Percentiles rank a stretch among this genome's conserved stretches.
phyloP scores from a whole-genome alignment of 2,329 filamentous ascomycete species.

The Emmonsiellopsis sp. region DNA sequence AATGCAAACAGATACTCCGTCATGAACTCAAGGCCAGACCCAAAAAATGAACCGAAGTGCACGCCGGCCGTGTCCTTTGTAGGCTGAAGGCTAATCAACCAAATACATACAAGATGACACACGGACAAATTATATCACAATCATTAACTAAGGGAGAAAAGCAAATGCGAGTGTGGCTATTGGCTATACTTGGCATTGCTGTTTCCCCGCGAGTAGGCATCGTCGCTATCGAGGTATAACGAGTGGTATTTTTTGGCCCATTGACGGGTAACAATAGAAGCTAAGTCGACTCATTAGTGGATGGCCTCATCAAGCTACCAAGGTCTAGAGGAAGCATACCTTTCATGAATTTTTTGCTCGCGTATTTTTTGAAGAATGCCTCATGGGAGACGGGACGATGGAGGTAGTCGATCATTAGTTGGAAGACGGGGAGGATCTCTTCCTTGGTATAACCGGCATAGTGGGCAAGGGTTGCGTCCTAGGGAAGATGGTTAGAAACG shows the following conservation, averaged over 20 bases:
- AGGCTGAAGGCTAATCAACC: conserved; percentile 2
- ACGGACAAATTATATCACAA: conserved; percentile 3
- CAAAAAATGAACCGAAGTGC: conserved; percentile 13
- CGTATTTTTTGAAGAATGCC: conserved; percentile 99
- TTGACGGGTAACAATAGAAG: conserved; percentile 79
- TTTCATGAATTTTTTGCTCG: conserved; percentile 98
- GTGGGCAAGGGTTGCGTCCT: conserved; percentile 77
- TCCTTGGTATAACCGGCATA: conserved; percentile 91
- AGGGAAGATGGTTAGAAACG: not conserved
- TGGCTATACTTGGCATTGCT: conserved; percentile 23
- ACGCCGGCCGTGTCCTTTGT: conserved; percentile 7
- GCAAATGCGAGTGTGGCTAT: conserved; percentile 16
- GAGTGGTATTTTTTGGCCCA: conserved; percentile 76
- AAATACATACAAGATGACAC: conserved; percentile 3
- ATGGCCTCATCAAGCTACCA: not conserved
- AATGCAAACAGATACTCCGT: conserved; percentile 21
- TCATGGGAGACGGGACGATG: conserved; percentile 83
- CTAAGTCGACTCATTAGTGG: conserved; percentile 38
- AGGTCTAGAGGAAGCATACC: conserved; percentile 47
- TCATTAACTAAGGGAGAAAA: not conserved
- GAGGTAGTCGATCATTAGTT: conserved; percentile 94
- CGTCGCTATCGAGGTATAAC: conserved; percentile 21
- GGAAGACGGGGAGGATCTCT: conserved; percentile 84
- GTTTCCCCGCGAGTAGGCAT: conserved; percentile 20
- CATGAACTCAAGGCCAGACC: conserved; percentile 10